These are phyloP conservation scores for Magnolia changhungtana DNA, from an alignment of 164 flowering plant species.

Conservation along the genomic window DNA sequence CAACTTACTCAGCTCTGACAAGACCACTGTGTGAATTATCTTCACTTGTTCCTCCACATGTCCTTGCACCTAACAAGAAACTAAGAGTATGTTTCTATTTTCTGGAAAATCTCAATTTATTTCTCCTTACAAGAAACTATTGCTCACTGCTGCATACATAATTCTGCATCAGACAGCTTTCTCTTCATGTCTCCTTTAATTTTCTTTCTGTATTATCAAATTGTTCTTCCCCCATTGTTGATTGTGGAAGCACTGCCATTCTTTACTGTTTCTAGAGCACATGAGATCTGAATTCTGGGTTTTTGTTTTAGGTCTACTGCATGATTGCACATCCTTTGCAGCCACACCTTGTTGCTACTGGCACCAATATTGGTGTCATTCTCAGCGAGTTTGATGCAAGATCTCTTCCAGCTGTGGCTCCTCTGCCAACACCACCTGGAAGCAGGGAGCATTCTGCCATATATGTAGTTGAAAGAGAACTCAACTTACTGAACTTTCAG, in stretches of 20 bases:
- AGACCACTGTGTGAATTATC: slow-evolving; percentile 97
- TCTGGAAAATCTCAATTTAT: background rate
- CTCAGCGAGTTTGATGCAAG: slow-evolving; percentile 90
- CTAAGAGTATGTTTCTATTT: slow-evolving; percentile 62
- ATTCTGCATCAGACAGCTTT: no score
- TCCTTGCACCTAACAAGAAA: slow-evolving; percentile 79
- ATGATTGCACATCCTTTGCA: slow-evolving; percentile 98
- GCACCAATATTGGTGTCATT: slow-evolving; percentile 90
- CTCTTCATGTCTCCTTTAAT: background rate
- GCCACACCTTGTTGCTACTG: slow-evolving; percentile 97
- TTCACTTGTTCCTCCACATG: slow-evolving; percentile 82
- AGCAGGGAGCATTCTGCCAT: slow-evolving; percentile 90
- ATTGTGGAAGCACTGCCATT: background rate
- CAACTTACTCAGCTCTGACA: slow-evolving; percentile 92
- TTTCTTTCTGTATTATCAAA: background rate
- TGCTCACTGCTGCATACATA: no score
- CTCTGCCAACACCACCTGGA: slow-evolving; percentile 78
- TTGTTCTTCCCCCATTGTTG: background rate
- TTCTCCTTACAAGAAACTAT: no score
- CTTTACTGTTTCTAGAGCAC: background rate
- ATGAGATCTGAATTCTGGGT: background rate
- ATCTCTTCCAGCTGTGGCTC: slow-evolving; percentile 87
- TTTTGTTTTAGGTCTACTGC: slow-evolving; percentile 73
- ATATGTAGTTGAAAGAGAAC: slow-evolving; percentile 80
- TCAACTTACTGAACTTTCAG: slow-evolving; percentile 79